Conservation (phyloP, 257 asterid genomes). For the Solanum sitiens region DNA sequence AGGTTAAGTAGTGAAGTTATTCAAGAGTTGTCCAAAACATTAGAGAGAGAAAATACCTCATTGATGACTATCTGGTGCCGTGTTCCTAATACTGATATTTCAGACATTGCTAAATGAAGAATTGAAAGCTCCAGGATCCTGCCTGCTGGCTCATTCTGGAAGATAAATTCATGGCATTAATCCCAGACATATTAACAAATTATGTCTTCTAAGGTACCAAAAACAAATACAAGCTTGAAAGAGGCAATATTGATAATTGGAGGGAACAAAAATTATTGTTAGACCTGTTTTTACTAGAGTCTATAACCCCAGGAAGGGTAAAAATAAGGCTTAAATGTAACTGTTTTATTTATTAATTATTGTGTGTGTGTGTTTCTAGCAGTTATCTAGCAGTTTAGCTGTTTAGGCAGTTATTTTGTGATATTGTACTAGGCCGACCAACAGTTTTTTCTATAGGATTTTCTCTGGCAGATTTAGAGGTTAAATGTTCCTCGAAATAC, state of each 20-base stretch:
- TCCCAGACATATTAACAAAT: not conserved
- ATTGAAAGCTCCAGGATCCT: conserved; percentile 83
- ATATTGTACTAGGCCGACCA: not conserved
- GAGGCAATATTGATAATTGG: not conserved
- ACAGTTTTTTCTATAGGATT: not conserved
- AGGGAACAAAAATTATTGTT: not conserved
- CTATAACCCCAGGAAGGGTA: not conserved
- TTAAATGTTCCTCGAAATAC: not conserved
- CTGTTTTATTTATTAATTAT: not conserved
- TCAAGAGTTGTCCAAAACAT: not conserved
- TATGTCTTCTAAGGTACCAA: not conserved
- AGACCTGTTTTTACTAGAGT: not conserved
- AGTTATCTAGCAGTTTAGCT: not conserved
- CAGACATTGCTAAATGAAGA: conserved; percentile 93
- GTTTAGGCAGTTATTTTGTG: not conserved
- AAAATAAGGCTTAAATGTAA: not conserved
- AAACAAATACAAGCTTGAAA: not conserved
- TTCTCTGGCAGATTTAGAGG: not conserved
- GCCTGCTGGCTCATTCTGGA: conserved; percentile 71
- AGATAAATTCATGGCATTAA: conserved; percentile 4
- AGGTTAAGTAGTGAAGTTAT: not conserved
- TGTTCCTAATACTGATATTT: conserved; percentile 74
- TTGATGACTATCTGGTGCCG: conserved; percentile 88
- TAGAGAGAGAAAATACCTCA: conserved; percentile 42
- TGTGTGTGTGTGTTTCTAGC: not conserved